Evolutionary conservation across 2,329 filamentous ascomycete species (phyloP).

Genomic region (Diaporthe helianthi): DNA sequence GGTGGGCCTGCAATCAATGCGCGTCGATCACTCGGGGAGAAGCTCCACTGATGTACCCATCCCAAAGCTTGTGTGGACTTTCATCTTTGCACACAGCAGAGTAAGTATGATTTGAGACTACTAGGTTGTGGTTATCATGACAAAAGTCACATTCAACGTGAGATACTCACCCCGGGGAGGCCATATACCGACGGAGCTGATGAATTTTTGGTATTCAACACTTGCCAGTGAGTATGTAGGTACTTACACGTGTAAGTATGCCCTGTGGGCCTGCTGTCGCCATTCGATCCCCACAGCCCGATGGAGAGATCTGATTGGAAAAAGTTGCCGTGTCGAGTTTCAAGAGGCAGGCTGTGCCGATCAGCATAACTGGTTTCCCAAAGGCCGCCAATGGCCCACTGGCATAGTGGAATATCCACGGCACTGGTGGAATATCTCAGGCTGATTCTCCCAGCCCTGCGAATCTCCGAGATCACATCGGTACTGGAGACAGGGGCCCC

Average conservation of each 20-base stretch:
- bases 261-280: not conserved
- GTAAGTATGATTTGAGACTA: not conserved
- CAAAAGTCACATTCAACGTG: not conserved
- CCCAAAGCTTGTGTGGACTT: not conserved
- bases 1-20: slow-evolving; percentile 21
- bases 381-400: slow-evolving; percentile 7
- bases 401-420: slow-evolving; percentile 4
- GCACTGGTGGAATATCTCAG: slow-evolving; percentile 26
- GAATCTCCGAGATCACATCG: slow-evolving; percentile 12
- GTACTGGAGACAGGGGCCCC: not conserved
- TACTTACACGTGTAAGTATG: no score
- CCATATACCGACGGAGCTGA: not conserved
- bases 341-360: slow-evolving; percentile 5
- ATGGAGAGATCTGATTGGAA: slow-evolving; percentile 17
- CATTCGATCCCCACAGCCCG: slow-evolving; percentile 4
- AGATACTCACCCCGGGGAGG: not conserved
- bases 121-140: not conserved
- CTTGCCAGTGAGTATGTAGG: no score
- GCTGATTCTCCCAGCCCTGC: slow-evolving; percentile 13
- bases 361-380: slow-evolving; percentile 2
- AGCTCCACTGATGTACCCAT: slow-evolving; percentile 13
- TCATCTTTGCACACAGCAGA: not conserved
- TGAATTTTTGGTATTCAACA: not conserved
- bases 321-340: slow-evolving; percentile 4
- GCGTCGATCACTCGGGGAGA: slow-evolving; percentile 17